Percentiles rank a stretch among this genome's conserved stretches.
These are phyloP conservation scores for Coleophoma cylindrospora DNA, from an alignment of 2,329 filamentous ascomycete species.

Conservation along the genomic window DNA sequence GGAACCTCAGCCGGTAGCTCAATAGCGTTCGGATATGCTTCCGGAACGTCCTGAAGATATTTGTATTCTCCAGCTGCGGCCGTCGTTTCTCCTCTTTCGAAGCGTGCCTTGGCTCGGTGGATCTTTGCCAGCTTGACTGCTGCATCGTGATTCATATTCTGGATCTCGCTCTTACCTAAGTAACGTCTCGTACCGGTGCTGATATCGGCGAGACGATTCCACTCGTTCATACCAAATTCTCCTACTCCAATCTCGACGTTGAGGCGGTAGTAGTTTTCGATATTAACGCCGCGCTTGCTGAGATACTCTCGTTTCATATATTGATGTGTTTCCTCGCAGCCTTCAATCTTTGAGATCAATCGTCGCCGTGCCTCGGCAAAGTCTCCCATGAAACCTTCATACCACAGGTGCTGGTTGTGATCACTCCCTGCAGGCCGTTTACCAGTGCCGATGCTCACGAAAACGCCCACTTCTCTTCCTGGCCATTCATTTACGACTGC, in stretches of 20 bases:
- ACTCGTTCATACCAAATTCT: conserved; percentile 98
- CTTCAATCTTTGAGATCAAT: conserved; percentile 89
- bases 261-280: conserved; percentile 90
- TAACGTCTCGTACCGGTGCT: conserved; percentile 88
- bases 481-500: conserved; percentile 93
- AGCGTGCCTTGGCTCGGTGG: conserved; percentile 57
- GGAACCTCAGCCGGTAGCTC: conserved; percentile 55
- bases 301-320: conserved; percentile 79
- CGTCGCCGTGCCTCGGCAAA: conserved; percentile 85
- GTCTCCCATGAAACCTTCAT: conserved; percentile 87
- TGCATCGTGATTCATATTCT: conserved; percentile 70
- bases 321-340: conserved; percentile 86
- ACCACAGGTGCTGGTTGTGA: conserved; percentile 76
- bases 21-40: conserved; percentile 34
- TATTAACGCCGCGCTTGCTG: conserved; percentile 70
- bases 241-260: conserved; percentile 96
- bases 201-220: conserved; percentile 90
- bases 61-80: conserved; percentile 9
- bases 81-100: conserved; percentile 8
- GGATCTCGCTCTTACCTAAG: conserved; percentile 66
- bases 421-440: conserved; percentile 68
- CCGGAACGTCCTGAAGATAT: conserved; percentile 25
- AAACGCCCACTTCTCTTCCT: conserved; percentile 84
- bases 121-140: conserved; percentile 82
- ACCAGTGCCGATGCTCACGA: conserved; percentile 91